Conservation (phyloP, 2,329 filamentous ascomycete genomes). For the Parasarocladium wereldwijsianum region DNA sequence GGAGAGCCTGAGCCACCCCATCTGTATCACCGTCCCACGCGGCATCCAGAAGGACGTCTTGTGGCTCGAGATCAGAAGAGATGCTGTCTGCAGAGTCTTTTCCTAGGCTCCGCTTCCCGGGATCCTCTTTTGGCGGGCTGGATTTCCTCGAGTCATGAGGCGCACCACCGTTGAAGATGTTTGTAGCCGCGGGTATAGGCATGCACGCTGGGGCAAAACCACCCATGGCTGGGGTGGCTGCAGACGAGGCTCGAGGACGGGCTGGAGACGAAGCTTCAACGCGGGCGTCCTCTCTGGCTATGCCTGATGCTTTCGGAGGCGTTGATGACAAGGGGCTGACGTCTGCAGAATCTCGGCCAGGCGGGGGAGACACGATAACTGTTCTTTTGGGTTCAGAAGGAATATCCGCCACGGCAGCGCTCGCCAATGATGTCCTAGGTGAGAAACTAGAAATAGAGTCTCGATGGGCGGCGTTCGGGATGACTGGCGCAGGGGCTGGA, state of each 20-base stretch:
- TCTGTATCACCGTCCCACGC: conserved; percentile 18
- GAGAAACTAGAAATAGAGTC: too few species aligned
- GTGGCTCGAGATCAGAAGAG: conserved; percentile 6
- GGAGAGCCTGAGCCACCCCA: conserved; percentile 11
- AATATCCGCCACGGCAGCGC: too few species aligned
- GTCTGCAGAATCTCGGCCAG: conserved; percentile 1
- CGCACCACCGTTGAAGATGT: conserved; percentile 1
- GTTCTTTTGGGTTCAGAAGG: too few species aligned
- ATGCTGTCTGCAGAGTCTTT: conserved; percentile 3
- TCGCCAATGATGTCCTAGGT: too few species aligned
- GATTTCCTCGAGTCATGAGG: too few species aligned
- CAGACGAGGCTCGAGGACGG: not conserved
- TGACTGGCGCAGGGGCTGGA: too few species aligned
- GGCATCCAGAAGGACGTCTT: conserved; percentile 15
- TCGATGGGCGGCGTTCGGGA: too few species aligned
- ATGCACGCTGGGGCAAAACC: conserved; percentile 2
- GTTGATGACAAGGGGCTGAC: conserved; percentile 3
- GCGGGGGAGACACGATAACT: too few species aligned
- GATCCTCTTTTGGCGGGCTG: not conserved
- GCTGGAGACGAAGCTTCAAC: conserved; percentile 5
- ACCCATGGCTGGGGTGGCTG: not conserved
- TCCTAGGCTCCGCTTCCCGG: too few species aligned
- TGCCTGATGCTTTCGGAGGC: conserved; percentile 3
- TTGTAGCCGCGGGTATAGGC: not conserved
- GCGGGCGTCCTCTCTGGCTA: conserved; percentile 7